Evolutionary conservation across 306 rosid species (phyloP).

Genomic region (Vigna hirtella): DNA sequence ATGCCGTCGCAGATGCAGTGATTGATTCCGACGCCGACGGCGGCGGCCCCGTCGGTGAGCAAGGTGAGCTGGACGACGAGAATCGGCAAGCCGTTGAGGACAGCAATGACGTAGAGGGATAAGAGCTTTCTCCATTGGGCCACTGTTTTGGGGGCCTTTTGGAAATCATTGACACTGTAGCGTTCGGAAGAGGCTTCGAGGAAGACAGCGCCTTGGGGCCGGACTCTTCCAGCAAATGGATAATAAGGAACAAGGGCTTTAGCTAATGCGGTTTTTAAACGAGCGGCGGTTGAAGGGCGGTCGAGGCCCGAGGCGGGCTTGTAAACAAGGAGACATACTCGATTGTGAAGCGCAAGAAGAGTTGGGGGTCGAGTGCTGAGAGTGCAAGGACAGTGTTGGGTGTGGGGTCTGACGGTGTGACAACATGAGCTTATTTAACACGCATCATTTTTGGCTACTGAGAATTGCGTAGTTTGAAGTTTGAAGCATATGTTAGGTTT

Average conservation of each 20-base stretch:
- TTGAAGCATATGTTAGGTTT: neutral
- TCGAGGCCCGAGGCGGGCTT: conserved; percentile 46
- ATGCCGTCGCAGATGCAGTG: conserved; percentile 84
- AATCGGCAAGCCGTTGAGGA: conserved; percentile 77
- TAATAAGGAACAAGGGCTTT: conserved; percentile 68
- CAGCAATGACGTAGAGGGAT: conserved; percentile 66
- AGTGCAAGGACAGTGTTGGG: conserved; percentile 64
- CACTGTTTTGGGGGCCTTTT: conserved; percentile 63
- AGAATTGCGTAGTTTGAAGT: neutral
- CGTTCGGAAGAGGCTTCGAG: conserved; percentile 68
- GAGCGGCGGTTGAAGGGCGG: conserved; percentile 39
- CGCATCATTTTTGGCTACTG: conserved; percentile 35
- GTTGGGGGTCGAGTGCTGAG: conserved; percentile 85
- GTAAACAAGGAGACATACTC: conserved; percentile 74
- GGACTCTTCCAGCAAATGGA: conserved; percentile 76
- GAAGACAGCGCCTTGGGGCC: conserved; percentile 75
- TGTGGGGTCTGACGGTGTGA: conserved; percentile 74
- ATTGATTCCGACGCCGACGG: conserved; percentile 74
- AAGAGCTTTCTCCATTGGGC: conserved; percentile 70
- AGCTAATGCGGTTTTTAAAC: conserved; percentile 66
- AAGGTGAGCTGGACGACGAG: conserved; percentile 80
- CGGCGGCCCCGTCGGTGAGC: conserved; percentile 76
- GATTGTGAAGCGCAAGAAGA: conserved; percentile 84
- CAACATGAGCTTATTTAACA: conserved; percentile 61
- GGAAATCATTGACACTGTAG: conserved; percentile 53